Conservation (phyloP, 768 basidiomycete genomes). For the Strobilomyces confusus region DNA sequence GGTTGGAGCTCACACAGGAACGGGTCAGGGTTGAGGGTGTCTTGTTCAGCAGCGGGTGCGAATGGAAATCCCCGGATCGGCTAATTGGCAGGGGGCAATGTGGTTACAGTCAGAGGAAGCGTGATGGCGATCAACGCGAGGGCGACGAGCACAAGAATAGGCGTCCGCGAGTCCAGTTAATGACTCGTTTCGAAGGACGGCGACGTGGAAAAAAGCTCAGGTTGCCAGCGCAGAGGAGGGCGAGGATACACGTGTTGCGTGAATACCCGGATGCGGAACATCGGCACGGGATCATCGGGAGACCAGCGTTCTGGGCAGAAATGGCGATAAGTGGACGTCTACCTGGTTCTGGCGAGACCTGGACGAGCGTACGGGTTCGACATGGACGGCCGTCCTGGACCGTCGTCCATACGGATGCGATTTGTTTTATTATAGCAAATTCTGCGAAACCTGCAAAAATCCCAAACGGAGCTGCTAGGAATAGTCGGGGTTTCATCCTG, state of each 20-base stretch:
- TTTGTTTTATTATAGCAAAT: conserved; percentile 18
- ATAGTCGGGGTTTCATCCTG: conserved; percentile 33
- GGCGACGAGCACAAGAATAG: not conserved
- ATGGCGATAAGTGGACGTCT: conserved; percentile 12
- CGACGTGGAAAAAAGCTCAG: not conserved
- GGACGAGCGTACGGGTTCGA: conserved; percentile 15
- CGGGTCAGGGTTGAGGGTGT: conserved; percentile 12
- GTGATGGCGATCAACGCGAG: not conserved
- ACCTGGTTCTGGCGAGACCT: conserved; percentile 15
- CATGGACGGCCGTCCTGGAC: conserved; percentile 20
- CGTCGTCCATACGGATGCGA: conserved; percentile 2
- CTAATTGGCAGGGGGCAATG: conserved; percentile 10
- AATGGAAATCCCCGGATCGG: conserved; percentile 21
- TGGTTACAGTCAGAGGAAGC: conserved; percentile 2
- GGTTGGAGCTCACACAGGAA: conserved; percentile 20
- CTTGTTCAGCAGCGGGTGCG: not conserved
- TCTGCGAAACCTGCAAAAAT: conserved; percentile 4
- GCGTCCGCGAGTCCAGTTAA: not conserved
- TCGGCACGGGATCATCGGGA: conserved; percentile 21
- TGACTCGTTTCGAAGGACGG: not conserved
- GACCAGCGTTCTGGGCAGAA: conserved; percentile 10
- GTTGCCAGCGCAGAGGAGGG: not conserved
- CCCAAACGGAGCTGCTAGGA: conserved; percentile 28
- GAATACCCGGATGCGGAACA: conserved; percentile 18
- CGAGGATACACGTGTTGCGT: conserved; percentile 5